Percentiles rank a stretch among this genome's conserved stretches.
Conservation (phyloP, 306 rosid genomes). For the Malus fusca region DNA sequence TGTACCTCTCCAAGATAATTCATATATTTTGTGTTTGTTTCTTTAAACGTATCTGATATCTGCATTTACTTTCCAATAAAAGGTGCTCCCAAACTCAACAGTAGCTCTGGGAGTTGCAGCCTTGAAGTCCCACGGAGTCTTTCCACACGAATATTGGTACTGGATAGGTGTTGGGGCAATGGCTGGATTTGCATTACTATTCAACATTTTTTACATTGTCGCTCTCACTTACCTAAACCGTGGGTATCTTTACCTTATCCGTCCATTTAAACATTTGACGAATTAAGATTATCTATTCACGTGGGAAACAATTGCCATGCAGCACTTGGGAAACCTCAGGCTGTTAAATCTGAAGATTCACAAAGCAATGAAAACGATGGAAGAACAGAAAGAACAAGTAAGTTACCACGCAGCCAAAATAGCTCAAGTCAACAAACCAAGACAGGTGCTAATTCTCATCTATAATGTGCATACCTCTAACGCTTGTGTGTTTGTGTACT, state of each 20-base stretch:
- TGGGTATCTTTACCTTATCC: conserved; percentile 18
- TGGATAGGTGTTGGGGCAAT: conserved; percentile 65
- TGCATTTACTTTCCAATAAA: neutral
- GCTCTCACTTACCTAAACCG: conserved; percentile 49
- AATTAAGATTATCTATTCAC: neutral
- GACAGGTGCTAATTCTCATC: neutral
- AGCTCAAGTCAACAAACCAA: neutral
- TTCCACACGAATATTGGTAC: conserved; percentile 48
- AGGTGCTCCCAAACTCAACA: conserved; percentile 39
- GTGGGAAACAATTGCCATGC: conserved; percentile 8
- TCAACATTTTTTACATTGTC: conserved; percentile 37
- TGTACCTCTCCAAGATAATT: neutral
- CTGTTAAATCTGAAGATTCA: conserved; percentile 30
- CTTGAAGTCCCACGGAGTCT: conserved; percentile 50
- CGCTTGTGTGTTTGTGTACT: neutral
- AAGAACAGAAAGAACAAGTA: neutral
- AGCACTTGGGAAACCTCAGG: conserved; percentile 42
- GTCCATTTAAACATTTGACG: neutral
- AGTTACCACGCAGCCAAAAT: conserved; percentile 1
- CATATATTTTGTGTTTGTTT: neutral
- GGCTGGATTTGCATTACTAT: conserved; percentile 38
- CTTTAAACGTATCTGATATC: neutral
- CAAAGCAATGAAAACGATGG: conserved; percentile 5
- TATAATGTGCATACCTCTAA: no score
- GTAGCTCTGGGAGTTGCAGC: conserved; percentile 39